Conservation (phyloP, 169 alveolate genomes). For the Cyclospora cayetanensis region DNA sequence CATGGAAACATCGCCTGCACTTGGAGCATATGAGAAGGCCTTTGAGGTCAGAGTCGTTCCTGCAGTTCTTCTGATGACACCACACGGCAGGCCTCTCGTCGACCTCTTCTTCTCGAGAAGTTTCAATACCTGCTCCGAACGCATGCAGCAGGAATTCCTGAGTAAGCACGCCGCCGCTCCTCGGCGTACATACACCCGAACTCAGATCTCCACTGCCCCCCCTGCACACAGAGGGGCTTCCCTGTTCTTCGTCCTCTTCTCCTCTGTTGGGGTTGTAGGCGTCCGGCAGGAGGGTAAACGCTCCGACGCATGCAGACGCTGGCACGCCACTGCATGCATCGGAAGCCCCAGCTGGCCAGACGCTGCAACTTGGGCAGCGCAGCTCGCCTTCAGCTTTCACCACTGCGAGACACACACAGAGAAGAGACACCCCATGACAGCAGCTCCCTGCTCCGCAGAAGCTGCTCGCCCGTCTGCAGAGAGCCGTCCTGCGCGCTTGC, state of each 20-base stretch:
- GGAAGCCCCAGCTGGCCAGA: too few species aligned
- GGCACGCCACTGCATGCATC: too few species aligned
- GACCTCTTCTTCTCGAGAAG: not conserved
- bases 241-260: not conserved
- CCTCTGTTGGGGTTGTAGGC: not conserved
- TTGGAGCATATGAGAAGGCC: conserved; percentile 45
- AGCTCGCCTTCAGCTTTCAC: too few species aligned
- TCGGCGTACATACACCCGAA: not conserved
- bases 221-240: not conserved
- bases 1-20: conserved; percentile 52
- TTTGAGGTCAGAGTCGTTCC: conserved; percentile 27
- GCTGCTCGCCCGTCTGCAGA: too few species aligned
- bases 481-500: too few species aligned
- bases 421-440: too few species aligned
- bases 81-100: conserved; percentile 31
- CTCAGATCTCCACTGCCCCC: not conserved
- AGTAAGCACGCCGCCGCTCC: not conserved
- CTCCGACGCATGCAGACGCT: too few species aligned
- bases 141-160: not conserved
- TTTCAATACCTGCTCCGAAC: not conserved
- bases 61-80: conserved; percentile 41
- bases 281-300: conserved; percentile 10
- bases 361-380: too few species aligned
- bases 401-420: too few species aligned
- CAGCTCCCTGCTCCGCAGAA: too few species aligned